Base-by-base conservation (phyloP, 495 filamentous ascomycete species). In the Aspergillus homomorphus region DNA sequence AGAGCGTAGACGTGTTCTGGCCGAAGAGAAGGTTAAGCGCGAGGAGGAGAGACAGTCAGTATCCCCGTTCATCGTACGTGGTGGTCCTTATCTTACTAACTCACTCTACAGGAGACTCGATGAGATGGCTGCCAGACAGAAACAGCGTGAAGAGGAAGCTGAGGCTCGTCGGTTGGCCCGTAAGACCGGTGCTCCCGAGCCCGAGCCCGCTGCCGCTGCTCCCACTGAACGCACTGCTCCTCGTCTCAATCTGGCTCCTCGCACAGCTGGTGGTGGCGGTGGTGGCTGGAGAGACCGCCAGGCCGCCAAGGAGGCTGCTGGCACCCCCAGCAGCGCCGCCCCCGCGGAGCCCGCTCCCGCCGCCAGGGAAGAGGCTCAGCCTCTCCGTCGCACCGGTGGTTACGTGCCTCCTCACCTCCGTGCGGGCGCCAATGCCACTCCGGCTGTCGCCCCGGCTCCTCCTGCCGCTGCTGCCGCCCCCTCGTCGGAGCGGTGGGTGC, bases 271-370 rank as follows among this genome's bases (percentile, higher is more conserved):
- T 24, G 85, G 85, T 57, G 77, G 70, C 66, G 86, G 85, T 71
- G 75, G 84, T 33, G 84, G 80, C 65, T 96, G 92, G 92, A 87
- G 92, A 73, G 92, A 96, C n/a, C 83, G 90, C 45, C 77, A 89
- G 72, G 89, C 88, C 46, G 84, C 84, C 61, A 91, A 83, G 72
- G 71, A 73, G 54, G 70, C 77, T 60, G 61, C 63, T 24, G 61
- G 74, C 46, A 46, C 66, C 57, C 61, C 65, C 61, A 18, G 70
- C 62, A 53, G 66, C 64, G 12, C 67, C 58, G 33, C 66, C 66
- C 41, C 67, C 69, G 49, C 69, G 18, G 66, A 58, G 41, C 50
- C 68, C 2, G 33, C 33, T 38, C 4, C 33, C 12, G 7, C 4
- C 30, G 60, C 65, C 46, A 68, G 63, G 53, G 71, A 73, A 38